phyloP scores from a whole-genome alignment of 768 basidiomycete genomes.

The Podaxis sp. region DNA sequence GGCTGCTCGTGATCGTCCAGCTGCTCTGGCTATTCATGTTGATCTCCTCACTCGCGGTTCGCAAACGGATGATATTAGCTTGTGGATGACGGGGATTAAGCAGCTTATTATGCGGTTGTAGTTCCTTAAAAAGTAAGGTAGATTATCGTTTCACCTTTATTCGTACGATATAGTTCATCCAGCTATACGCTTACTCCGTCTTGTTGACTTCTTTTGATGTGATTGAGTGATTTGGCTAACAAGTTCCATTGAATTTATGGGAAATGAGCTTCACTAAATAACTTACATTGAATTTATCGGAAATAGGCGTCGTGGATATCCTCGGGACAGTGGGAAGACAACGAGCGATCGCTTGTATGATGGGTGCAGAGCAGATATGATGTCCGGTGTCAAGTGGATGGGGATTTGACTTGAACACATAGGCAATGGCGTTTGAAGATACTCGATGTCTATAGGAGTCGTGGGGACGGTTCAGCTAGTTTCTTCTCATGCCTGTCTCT shows the following conservation, averaged over 20 bases:
- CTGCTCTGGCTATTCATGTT: conserved; percentile 79
- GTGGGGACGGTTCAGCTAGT: no score
- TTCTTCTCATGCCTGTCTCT: no score
- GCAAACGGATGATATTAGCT: conserved; percentile 75
- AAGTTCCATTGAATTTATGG: background rate
- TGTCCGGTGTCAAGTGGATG: no score
- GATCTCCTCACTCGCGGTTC: conserved; percentile 79
- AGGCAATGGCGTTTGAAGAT: no score
- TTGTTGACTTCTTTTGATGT: background rate
- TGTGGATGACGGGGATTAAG: conserved; percentile 90
- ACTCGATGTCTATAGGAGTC: no score
- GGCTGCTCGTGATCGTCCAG: conserved; percentile 69
- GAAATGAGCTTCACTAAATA: background rate
- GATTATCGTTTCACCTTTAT: background rate
- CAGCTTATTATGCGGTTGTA: conserved; percentile 76
- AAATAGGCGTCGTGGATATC: background rate
- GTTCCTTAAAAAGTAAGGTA: conserved; percentile 10
- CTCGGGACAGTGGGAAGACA: no score
- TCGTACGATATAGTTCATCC: background rate
- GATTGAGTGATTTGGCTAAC: background rate
- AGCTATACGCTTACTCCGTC: background rate
- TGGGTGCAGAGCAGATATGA: no score
- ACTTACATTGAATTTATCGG: background rate
- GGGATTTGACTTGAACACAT: no score
- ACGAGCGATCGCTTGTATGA: no score